A percentile compares a stretch with the other conserved stretches of the same genome.
These are phyloP conservation scores for Camelina neglecta DNA, from an alignment of 345 rosid genomes.

Conservation along the genomic window DNA sequence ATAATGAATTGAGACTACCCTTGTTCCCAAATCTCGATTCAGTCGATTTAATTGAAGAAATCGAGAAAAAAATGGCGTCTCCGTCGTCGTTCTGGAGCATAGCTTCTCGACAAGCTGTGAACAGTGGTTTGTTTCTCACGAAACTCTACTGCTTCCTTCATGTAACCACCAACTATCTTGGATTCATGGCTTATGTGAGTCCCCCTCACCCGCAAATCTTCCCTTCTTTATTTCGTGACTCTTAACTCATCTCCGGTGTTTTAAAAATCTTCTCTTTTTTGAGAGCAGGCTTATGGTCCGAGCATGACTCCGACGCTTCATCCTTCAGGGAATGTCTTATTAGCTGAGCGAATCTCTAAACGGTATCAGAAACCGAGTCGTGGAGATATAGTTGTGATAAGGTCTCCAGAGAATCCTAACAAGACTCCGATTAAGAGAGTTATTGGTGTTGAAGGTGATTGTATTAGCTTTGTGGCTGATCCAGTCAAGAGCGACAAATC, in stretches of 20 bases:
- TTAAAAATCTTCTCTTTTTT: not conserved
- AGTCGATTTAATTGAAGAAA: not conserved
- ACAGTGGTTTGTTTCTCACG: constrained; percentile 27
- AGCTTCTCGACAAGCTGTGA: constrained; percentile 36
- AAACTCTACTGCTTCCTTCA: constrained; percentile 58
- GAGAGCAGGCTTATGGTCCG: constrained; percentile 63
- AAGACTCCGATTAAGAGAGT: constrained; percentile 60
- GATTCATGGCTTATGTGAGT: constrained; percentile 54
- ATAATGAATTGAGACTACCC: not conserved
- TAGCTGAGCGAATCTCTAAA: constrained; percentile 63
- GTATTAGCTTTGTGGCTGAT: constrained; percentile 54
- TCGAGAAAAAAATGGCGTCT: constrained; percentile 19
- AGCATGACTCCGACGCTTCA: constrained; percentile 76
- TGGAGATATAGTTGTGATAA: constrained; percentile 69
- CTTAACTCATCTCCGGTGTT: not conserved
- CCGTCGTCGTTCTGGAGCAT: constrained; percentile 36
- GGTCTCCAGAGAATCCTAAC: constrained; percentile 63
- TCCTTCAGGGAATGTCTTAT: constrained; percentile 52
- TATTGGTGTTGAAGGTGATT: constrained; percentile 67
- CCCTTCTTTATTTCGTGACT: not conserved
- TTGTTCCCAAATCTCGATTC: not conserved
- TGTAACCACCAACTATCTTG: constrained; percentile 53
- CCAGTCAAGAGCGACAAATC: constrained; percentile 49
- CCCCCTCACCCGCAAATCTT: not conserved
- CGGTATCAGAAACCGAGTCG: constrained; percentile 51